Evolutionary conservation across 148 eudicot genomes (phyloP).

Genomic region (Cornus kousa): DNA sequence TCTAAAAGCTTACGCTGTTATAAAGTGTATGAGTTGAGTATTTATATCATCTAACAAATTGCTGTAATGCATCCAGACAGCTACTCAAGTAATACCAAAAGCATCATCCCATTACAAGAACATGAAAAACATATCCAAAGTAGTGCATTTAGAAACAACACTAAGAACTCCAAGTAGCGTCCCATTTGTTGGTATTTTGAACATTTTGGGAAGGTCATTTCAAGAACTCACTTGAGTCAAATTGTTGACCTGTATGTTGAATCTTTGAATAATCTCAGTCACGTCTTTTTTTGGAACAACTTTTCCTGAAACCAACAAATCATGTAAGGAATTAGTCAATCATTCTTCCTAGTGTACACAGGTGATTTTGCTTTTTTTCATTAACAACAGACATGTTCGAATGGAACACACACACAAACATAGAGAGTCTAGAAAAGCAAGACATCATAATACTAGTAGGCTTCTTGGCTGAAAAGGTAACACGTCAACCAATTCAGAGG

Average conservation of each 20-base stretch:
- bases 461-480: background rate
- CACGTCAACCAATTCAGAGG: background rate
- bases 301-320: conserved; percentile 53
- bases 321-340: background rate
- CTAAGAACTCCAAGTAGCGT: background rate
- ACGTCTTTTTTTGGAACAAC: conserved; percentile 62
- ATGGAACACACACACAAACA: background rate
- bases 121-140: no score
- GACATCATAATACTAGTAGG: background rate
- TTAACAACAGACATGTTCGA: background rate
- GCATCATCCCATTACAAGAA: no score
- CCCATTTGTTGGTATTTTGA: background rate
- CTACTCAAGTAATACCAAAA: no score
- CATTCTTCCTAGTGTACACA: background rate
- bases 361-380: no score
- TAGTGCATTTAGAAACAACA: no score
- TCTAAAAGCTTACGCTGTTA: no score
- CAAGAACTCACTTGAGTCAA: conserved; percentile 75
- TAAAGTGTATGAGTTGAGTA: no score
- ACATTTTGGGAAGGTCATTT: background rate
- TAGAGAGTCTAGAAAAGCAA: background rate
- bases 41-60: no score
- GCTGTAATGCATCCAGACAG: no score
- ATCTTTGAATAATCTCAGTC: conserved; percentile 54
- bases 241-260: conserved; percentile 95